Evolutionary conservation across 108 stramenopile genomes (phyloP), one percentile per base, ranked within the genome.

Genomic region (Cyclotella choctawhatcheeana): DNA sequence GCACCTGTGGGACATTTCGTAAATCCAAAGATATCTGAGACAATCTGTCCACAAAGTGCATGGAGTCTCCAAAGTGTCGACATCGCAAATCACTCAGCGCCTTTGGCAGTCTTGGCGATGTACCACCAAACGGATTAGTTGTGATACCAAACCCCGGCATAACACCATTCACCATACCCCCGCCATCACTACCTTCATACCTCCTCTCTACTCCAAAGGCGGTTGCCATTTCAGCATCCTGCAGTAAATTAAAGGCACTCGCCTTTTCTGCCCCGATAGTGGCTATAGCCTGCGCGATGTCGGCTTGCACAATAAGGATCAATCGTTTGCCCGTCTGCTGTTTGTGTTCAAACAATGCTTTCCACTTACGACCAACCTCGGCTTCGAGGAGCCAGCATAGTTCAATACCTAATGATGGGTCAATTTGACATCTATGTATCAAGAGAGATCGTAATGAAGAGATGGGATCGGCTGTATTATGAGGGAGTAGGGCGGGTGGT

Each of bases 331-430:
- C 93, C 22, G 93, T 91, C 63, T 88, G 91, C 76, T 92, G 91
- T 44, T 87, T 63, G 63, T 95, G 93, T 78, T 95, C 91, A 77
- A 95, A 92, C 21, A 95, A 48, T 10, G 82, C 78, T 44, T 95
- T 95, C 91, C 93, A 95, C 16, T 87, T 82, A 10, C 90, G 76
- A 3, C 93, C 93, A n/a, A 95, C 93, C 64, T 95, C 93, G 40
- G 93, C 91, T 83, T 95, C 93, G 40, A 95, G 75, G 17, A 92
- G 77, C 93, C 93, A 95, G 71, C 93, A 95, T 74, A 91, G 67
- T 65, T 87, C 91, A 58, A 91, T 88, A 17, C 93, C 93, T 76
- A 91, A 81, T 43, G 89, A 88, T 10, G 93, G 88, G 69, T 95
- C 84, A 47, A 80, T 74, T 21, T 78, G 61, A 73, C 91, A 91